These are phyloP conservation scores for Trichoderma semiorbis DNA, from an alignment of 2,329 filamentous ascomycete species.

Conservation along the genomic window DNA sequence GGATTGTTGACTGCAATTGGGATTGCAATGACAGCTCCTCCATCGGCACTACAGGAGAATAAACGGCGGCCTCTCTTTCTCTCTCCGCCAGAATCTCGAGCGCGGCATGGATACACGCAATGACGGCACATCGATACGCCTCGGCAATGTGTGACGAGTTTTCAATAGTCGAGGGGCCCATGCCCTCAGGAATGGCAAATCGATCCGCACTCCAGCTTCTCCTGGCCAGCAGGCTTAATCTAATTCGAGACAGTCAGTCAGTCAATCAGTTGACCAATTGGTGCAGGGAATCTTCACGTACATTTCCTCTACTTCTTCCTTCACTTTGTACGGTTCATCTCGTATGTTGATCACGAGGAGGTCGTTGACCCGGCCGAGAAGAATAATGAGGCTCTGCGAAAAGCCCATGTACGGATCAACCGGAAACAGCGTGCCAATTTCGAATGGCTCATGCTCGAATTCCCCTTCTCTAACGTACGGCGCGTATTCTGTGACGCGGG, in stretches of 20 bases:
- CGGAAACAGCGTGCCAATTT: background rate
- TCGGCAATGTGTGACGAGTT: slow-evolving; percentile 3
- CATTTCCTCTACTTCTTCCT: background rate
- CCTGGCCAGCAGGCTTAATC: background rate
- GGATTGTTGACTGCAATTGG: background rate
- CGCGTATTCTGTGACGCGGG: background rate
- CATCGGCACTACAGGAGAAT: background rate
- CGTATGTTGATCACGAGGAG: background rate
- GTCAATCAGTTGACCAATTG: background rate
- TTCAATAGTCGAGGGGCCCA: slow-evolving; percentile 2
- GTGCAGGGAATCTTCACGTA: background rate
- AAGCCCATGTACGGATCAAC: slow-evolving; percentile 16
- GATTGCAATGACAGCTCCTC: background rate
- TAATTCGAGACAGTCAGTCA: background rate
- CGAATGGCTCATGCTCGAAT: slow-evolving; percentile 1
- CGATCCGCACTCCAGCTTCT: slow-evolving; percentile 5
- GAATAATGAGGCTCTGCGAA: slow-evolving; percentile 12
- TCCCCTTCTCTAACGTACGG: background rate
- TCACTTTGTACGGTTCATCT: background rate
- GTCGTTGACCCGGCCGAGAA: background rate
- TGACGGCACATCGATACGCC: slow-evolving; percentile 7
- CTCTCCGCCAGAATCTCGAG: background rate
- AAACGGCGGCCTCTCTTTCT: background rate
- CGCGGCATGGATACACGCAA: slow-evolving; percentile 4
- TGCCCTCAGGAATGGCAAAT: slow-evolving; percentile 14